Evolutionary conservation across 495 filamentous ascomycete species (phyloP), one percentile per base, ranked within the genome.

Genomic region (Jackrogersella multiformis): DNA sequence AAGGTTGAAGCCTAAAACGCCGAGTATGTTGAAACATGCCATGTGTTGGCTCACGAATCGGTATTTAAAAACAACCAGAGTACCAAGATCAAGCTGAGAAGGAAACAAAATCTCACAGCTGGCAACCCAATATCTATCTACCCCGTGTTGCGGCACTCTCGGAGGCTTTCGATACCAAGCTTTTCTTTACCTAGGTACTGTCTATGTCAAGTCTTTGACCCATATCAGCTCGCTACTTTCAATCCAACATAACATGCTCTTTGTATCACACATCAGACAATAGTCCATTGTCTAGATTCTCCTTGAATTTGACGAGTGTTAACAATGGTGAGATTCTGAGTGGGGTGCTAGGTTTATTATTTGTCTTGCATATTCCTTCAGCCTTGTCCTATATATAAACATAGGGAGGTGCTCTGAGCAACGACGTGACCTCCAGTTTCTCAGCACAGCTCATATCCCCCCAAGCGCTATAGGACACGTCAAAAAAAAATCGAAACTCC

Each of bases 261-360:
- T 64, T 66, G 59, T 57, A 32, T 35, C 26, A 20, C 15, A 9
- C 35, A 15, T 58, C 34, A 51, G 36, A 70, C 60, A 62, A 70
- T 73, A 46, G 60, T 63, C 55, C 53, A 55, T 60, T 58, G 35
- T 55, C 36, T 56, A 23, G 13, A 48, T 59, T 64, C 18, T 57
- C 28, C 30, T 49, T 59, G 45, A 54, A 46, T 64, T 49, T 56
- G 13, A 52, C 12, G 35, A 30, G 15, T 48, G 44, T 39, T 30
- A 62, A n/a, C 39, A 28, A 70, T 45, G 57, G 67, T 70, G 61
- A 70, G 61, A 30, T 58, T 57, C 32, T 57, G 56, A 61, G 51
- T 44, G 16, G 30, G 23, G 32, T 34, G 1, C 23, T 61, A 30
- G 18, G n/a, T 36, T 46, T 20, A 38, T 66, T 35, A 41, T 26